phyloP scores from a whole-genome alignment of 768 basidiomycete genomes.

The Termitomyces titanicus region DNA sequence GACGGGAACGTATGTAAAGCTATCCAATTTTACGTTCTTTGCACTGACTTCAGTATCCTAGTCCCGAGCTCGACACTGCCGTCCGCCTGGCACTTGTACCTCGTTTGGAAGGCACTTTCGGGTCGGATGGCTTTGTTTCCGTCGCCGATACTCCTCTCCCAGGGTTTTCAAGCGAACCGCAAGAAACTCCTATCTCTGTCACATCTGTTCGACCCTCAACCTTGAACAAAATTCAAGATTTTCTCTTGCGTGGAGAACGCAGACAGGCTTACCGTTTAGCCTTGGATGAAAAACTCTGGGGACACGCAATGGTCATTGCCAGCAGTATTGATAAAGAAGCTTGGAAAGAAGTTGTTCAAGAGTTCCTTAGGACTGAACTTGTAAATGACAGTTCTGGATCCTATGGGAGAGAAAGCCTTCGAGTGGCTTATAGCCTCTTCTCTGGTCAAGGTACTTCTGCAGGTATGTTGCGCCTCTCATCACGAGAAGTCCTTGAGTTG shows the following conservation, averaged over 20 bases:
- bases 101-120: conserved; percentile 32
- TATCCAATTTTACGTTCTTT: background rate
- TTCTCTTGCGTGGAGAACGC: conserved; percentile 81
- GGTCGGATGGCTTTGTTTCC: conserved; percentile 24
- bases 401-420: conserved; percentile 65
- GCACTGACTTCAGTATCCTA: conserved; percentile 9
- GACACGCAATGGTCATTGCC: conserved; percentile 93
- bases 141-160: conserved; percentile 29
- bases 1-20: conserved; percentile 69
- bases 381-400: conserved; percentile 22
- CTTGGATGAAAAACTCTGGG: conserved; percentile 86
- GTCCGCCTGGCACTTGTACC: conserved; percentile 75
- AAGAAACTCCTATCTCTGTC: conserved; percentile 53
- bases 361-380: conserved; percentile 81
- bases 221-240: conserved; percentile 73
- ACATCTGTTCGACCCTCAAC: conserved; percentile 59
- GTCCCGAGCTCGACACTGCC: conserved; percentile 66
- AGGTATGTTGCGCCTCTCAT: conserved; percentile 41
- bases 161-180: conserved; percentile 20
- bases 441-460: conserved; percentile 79
- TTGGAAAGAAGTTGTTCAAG: conserved; percentile 87
- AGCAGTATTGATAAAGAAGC: conserved; percentile 90
- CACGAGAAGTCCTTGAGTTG: background rate
- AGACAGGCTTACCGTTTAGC: conserved; percentile 86
- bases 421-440: conserved; percentile 78